A percentile compares a stretch with the other conserved stretches of the same genome.
phyloP scores from a whole-genome alignment of 805 yeast genomes.

The Hagleromyces aurorensis region DNA sequence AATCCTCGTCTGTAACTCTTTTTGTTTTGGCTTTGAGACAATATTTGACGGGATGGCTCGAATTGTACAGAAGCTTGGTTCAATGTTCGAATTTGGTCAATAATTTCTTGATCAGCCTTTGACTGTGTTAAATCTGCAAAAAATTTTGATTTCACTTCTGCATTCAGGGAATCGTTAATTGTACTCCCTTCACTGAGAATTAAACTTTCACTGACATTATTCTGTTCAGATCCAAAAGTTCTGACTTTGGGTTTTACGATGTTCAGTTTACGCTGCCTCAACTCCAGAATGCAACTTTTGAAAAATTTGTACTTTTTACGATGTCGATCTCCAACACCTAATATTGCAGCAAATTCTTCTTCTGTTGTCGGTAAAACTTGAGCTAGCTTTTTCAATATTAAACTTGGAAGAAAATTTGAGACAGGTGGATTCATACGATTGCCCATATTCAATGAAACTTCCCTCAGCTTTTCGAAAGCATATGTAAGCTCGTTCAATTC shows the following conservation, averaged over 20 bases:
- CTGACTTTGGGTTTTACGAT: slow-evolving; percentile 1
- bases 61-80: no score
- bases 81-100: slow-evolving; percentile 17
- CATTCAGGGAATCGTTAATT: slow-evolving; percentile 3
- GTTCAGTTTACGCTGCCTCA: slow-evolving; percentile 16
- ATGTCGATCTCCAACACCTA: slow-evolving; percentile 14
- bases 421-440: slow-evolving; percentile 21
- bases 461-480: slow-evolving; percentile 22
- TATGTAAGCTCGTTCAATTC: slow-evolving; percentile 16
- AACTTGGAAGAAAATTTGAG: slow-evolving; percentile 20
- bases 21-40: no score
- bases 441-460: slow-evolving; percentile 16
- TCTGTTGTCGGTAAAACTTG: slow-evolving; percentile 20
- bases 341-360: slow-evolving; percentile 19
- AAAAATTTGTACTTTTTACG: slow-evolving; percentile 20
- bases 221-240: no score
- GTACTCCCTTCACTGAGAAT: slow-evolving; percentile 16
- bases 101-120: slow-evolving; percentile 14
- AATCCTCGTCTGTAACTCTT: no score
- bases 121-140: slow-evolving; percentile 12
- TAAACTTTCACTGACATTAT: slow-evolving; percentile 6
- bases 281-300: slow-evolving; percentile 15
- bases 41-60: no score
- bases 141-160: slow-evolving; percentile 15
- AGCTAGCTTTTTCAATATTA: slow-evolving; percentile 20